phyloP scores from a whole-genome alignment of 129 eudicot species.

The sunflower (Helianthus annuus) region HanXRQr2.0-SUNRISE NC_035446.2:151939187-151939686 shows the following conservation, averaged over 20 bases:
- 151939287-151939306: neutral
- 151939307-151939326: too few species aligned
- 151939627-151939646: neutral
- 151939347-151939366: too few species aligned
- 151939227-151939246: conserved; percentile 52
- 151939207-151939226: conserved; percentile 52
- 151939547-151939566: conserved; percentile 46
- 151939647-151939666: conserved; percentile 22
- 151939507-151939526: conserved; percentile 36
- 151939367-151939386: conserved; percentile 14
- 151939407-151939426: conserved; percentile 14
- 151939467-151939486: conserved; percentile 63
- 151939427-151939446: conserved; percentile 34
- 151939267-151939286: conserved; percentile 53
- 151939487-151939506: conserved; percentile 31
- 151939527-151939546: conserved; percentile 54
- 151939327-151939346: too few species aligned
- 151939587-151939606: conserved; percentile 13
- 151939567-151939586: neutral
- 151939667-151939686: conserved; percentile 7
- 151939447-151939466: conserved; percentile 55
- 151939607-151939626: conserved; percentile 35
- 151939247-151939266: conserved; percentile 64
- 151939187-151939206: conserved; percentile 46
- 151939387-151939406: conserved; percentile 43